phyloP scores from a whole-genome alignment of 169 alveolate genomes.

The Plasmodium inui region DNA sequence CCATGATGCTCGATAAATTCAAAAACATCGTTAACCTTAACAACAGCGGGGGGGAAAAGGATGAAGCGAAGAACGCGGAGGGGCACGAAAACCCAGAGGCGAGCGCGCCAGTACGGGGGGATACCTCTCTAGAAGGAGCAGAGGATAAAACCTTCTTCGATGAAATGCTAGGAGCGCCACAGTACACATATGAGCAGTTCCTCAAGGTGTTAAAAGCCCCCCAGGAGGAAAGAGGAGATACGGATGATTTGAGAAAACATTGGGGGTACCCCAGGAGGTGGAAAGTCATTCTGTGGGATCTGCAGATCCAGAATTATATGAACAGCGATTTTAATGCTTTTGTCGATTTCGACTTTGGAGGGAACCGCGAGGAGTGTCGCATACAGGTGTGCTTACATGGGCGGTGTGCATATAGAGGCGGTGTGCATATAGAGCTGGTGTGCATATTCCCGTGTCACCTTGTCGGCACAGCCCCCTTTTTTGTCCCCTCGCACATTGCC shows the following conservation, averaged over 20 bases:
- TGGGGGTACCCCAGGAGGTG: constrained; percentile 85
- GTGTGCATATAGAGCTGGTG: too few species aligned
- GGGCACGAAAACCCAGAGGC: constrained; percentile 31
- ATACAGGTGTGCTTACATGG: constrained; percentile 44
- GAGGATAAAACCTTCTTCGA: constrained; percentile 78
- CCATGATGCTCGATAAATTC: constrained; percentile 38
- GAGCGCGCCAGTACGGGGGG: neutral
- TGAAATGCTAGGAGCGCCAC: constrained; percentile 81
- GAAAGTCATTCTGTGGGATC: constrained; percentile 80
- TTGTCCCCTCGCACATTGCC: neutral
- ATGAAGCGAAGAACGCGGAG: constrained; percentile 32
- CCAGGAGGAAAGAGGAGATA: constrained; percentile 82
- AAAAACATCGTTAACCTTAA: constrained; percentile 49
- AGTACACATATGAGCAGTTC: constrained; percentile 83
- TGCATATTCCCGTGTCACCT: too few species aligned
- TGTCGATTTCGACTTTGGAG: constrained; percentile 86
- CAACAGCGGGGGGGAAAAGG: constrained; percentile 22
- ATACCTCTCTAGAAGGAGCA: constrained; percentile 20
- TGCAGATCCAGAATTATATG: constrained; percentile 79
- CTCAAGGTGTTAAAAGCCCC: constrained; percentile 77
- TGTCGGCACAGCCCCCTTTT: neutral
- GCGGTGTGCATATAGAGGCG: neutral
- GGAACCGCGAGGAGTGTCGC: constrained; percentile 83
- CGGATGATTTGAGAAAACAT: constrained; percentile 78
- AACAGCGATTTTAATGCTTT: constrained; percentile 80